Conservation (phyloP, 768 basidiomycete genomes). For the Mycena metata region DNA sequence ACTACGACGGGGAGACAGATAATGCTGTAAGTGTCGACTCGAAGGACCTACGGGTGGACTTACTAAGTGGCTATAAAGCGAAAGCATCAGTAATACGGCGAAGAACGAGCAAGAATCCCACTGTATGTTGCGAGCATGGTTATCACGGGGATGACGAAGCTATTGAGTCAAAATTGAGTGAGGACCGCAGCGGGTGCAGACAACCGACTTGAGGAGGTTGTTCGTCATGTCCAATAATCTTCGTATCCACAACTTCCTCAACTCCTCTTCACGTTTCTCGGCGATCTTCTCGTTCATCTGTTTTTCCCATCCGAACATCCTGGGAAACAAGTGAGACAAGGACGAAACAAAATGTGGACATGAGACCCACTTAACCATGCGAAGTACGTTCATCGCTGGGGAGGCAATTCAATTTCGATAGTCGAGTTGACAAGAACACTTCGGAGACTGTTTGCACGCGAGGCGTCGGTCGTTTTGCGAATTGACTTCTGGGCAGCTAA, state of each 20-base stretch:
- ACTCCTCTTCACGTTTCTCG: constrained; percentile 73
- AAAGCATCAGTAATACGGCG: not conserved
- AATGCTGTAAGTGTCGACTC: not conserved
- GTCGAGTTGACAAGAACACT: constrained; percentile 43
- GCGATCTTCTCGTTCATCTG: constrained; percentile 66
- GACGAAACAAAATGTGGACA: too few species aligned
- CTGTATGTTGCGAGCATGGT: constrained; percentile 77
- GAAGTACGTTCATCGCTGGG: constrained; percentile 67
- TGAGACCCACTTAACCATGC: constrained; percentile 69
- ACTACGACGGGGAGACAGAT: constrained; percentile 23
- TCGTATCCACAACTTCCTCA: constrained; percentile 61
- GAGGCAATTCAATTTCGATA: constrained; percentile 19
- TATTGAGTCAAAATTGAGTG: constrained; percentile 39
- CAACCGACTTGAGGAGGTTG: constrained; percentile 58
- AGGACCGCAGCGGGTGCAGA: not conserved
- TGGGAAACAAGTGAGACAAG: not conserved
- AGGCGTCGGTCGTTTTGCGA: constrained; percentile 71
- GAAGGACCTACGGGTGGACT: not conserved
- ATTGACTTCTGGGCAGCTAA: constrained; percentile 56
- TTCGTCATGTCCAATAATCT: constrained; percentile 65
- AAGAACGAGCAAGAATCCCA: constrained; percentile 5
- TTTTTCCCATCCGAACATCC: constrained; percentile 75
- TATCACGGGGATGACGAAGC: constrained; percentile 69
- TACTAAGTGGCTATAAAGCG: constrained; percentile 30
- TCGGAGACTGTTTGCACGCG: constrained; percentile 75